A percentile compares a stretch with the other conserved stretches of the same genome.
phyloP scores from a whole-genome alignment of 495 filamentous ascomycete species.

The Penicillium maclennaniae region DNA sequence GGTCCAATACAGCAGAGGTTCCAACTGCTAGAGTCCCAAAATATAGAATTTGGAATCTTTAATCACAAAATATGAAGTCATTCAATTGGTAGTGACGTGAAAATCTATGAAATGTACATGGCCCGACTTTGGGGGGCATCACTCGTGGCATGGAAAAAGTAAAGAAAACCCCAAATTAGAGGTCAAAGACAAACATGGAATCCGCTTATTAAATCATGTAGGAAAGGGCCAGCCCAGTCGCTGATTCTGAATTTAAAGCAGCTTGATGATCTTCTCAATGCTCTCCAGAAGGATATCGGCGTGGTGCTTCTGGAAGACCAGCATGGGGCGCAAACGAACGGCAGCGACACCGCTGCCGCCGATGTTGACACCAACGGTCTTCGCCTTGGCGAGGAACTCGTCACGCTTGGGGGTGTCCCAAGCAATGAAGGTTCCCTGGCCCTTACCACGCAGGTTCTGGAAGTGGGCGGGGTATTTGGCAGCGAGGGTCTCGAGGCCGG shows the following conservation, averaged over 20 bases:
- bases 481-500: constrained; percentile 63
- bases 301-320: constrained; percentile 93
- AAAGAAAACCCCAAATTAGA: constrained; percentile 1
- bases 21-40: constrained; percentile 4
- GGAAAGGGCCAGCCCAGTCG: constrained; percentile 9
- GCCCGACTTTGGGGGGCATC: constrained; percentile 19
- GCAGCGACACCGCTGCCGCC: constrained; percentile 80
- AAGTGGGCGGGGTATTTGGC: constrained; percentile 78
- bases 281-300: constrained; percentile 64
- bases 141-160: constrained; percentile 16
- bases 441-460: constrained; percentile 86
- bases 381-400: constrained; percentile 68
- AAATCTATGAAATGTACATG: constrained; percentile 25
- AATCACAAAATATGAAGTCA: constrained; percentile 4
- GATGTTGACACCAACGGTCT: constrained; percentile 86
- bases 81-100: constrained; percentile 14
- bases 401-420: constrained; percentile 88
- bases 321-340: constrained; percentile 87
- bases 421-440: constrained; percentile 94
- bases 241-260: constrained; percentile 37
- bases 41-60: background rate
- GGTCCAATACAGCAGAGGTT: constrained; percentile 10
- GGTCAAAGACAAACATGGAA: constrained; percentile 14
- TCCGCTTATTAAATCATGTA: constrained; percentile 24
- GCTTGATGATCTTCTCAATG: constrained; percentile 72